Percentiles rank a stretch among this genome's conserved stretches.
These are phyloP conservation scores for Salix suchowensis DNA, from an alignment of 345 rosid genomes.

Conservation along the genomic window DNA sequence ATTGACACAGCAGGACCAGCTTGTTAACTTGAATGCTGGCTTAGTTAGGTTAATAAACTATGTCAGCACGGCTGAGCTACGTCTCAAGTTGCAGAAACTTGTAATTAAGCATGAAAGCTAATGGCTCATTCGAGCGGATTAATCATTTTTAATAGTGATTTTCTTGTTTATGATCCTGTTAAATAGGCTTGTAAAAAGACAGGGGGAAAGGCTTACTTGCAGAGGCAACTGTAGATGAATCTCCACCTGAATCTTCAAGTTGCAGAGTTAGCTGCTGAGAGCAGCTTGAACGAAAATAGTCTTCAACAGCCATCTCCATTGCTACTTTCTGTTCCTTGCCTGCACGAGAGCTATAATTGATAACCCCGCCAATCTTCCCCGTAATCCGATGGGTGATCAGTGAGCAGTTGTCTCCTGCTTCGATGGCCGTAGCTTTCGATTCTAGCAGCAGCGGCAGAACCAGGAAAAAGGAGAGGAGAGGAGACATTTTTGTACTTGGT, in stretches of 20 bases:
- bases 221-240: neutral
- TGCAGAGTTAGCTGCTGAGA: neutral
- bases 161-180: neutral
- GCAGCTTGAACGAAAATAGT: constrained; percentile 4
- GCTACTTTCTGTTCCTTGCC: constrained; percentile 22
- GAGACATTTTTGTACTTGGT: no score
- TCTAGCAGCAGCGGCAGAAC: no score
- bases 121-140: no score
- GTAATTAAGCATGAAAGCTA: no score
- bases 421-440: no score
- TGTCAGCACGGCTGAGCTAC: no score
- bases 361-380: constrained; percentile 3
- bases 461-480: no score
- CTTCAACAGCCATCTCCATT: constrained; percentile 14
- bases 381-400: neutral
- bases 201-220: neutral
- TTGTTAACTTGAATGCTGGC: no score
- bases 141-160: neutral
- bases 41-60: no score
- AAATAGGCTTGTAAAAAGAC: neutral
- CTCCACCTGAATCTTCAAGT: neutral
- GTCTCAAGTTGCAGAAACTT: no score
- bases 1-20: no score
- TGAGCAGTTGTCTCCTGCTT: neutral
- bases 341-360: constrained; percentile 4